Evolutionary conservation across 2,329 filamentous ascomycete genomes (phyloP).

Genomic region (Sporothrix inflata): DNA sequence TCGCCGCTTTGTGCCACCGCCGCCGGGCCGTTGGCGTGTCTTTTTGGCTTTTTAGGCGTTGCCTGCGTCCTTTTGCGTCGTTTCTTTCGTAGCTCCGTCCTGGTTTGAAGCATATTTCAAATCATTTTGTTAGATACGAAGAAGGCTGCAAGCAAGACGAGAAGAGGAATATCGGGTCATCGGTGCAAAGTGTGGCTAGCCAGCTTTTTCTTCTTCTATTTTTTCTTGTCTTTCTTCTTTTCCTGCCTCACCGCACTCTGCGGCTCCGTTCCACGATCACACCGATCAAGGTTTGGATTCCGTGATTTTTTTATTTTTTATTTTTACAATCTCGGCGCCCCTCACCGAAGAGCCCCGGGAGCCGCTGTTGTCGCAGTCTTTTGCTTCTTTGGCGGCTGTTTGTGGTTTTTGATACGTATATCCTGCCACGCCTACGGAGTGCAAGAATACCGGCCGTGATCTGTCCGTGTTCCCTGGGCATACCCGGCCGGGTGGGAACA

Average conservation of each 20-base stretch:
- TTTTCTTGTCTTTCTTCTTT: not conserved
- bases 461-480: not conserved
- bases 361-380: not conserved
- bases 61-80: no score
- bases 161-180: not conserved
- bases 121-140: no score
- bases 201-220: not conserved
- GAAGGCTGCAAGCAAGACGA: no score
- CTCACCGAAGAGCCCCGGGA: constrained; percentile 1
- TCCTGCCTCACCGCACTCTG: not conserved
- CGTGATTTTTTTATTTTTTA: not conserved
- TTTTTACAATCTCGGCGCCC: not conserved
- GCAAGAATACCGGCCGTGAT: no score
- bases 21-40: not conserved
- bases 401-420: not conserved
- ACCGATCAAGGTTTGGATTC: not conserved
- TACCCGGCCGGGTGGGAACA: not conserved
- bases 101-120: no score
- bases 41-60: not conserved
- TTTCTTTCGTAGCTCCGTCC: no score
- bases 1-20: no score
- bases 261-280: not conserved
- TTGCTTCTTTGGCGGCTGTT: not conserved
- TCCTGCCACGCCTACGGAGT: not conserved
- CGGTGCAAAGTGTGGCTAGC: not conserved